Base-by-base conservation (phyloP, 495 filamentous ascomycete genomes). In the Daldinia vernicosa region DNA sequence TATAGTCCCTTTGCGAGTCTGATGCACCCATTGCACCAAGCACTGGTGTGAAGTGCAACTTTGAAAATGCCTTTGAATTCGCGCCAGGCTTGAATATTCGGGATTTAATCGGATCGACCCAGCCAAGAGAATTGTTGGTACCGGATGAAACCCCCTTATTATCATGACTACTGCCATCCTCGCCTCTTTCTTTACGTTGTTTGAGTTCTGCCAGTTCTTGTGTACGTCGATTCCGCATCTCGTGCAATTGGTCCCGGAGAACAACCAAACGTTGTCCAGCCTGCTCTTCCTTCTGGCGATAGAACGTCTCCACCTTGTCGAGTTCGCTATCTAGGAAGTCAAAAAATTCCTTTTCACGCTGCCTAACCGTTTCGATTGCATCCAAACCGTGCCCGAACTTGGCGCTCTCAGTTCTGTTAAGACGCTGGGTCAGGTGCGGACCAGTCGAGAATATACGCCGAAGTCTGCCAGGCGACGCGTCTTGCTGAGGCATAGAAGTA, bases 221-320 rank as follows among this genome's bases (percentile, higher is more conserved):
- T 7, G 89, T 86, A 24, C 94, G 87, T 9, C 90, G 85, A 76
- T 93, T 91, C 24, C 92, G 84, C 94, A 97, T 95, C 63, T 93
- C 87, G 72, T 95, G 93, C 45, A 97, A 81, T 76, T 97, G 94
- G 27, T 91, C 88, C 32, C 91, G 86, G 28, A 97, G 84, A 14
- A 89, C 79, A 6, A 81, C 76, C n/a, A 97, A 80, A 11, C 93
- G 87, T 39, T 89, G 81, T 2, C 86, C 87, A 3, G 93, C 92
- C 74, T 96, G 92, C 19, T 90, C 84, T 75, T 97, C 94, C 73
- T 95, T 97, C 75, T 82, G 79, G 69, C 86, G 88, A 81, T 97
- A 97, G 76, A 97, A 97, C 0, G 83, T 77, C 72, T 97, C 93
- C 40, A 97, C 91, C 78, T 97, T 97, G 39, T 87, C 79, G n/a